These are phyloP conservation scores for Hagleromyces aurorensis DNA, from an alignment of 805 yeast species.

Conservation along the genomic window DNA sequence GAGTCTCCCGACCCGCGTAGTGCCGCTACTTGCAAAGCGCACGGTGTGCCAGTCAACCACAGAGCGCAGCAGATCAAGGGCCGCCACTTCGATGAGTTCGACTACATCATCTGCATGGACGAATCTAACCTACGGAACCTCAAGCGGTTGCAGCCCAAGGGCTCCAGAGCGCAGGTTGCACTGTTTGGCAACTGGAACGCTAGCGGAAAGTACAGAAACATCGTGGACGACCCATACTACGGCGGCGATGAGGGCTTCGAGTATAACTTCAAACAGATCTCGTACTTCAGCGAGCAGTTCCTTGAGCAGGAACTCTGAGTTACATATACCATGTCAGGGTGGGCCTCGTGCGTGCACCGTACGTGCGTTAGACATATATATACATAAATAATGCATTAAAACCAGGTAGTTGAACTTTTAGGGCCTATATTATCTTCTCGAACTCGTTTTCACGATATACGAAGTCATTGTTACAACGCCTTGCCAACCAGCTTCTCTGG, in stretches of 20 bases:
- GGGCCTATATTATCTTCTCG: conserved; percentile 28
- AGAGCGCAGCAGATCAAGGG: conserved; percentile 58
- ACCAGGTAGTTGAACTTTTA: too few relatives aligned
- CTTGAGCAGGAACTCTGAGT: conserved; percentile 40
- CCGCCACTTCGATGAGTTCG: conserved; percentile 48
- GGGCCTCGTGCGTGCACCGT: conserved; percentile 4
- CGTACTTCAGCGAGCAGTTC: conserved; percentile 68
- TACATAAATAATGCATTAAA: too few relatives aligned
- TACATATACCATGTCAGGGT: neutral
- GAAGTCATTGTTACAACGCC: conserved; percentile 36
- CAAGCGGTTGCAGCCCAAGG: conserved; percentile 44
- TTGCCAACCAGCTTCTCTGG: conserved; percentile 59
- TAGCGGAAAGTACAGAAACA: conserved; percentile 39
- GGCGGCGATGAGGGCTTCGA: conserved; percentile 85
- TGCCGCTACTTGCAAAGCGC: conserved; percentile 52
- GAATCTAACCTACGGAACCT: conserved; percentile 48
- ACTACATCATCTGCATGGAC: conserved; percentile 68
- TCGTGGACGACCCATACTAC: conserved; percentile 88
- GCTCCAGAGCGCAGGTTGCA: conserved; percentile 40
- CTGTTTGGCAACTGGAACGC: conserved; percentile 80
- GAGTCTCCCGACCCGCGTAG: conserved; percentile 76
- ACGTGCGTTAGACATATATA: too few relatives aligned
- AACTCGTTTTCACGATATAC: conserved; percentile 41
- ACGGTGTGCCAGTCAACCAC: conserved; percentile 72
- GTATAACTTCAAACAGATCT: conserved; percentile 63